Conservation (phyloP, 164 flowering plant species). For the Akebia trifoliata region DNA sequence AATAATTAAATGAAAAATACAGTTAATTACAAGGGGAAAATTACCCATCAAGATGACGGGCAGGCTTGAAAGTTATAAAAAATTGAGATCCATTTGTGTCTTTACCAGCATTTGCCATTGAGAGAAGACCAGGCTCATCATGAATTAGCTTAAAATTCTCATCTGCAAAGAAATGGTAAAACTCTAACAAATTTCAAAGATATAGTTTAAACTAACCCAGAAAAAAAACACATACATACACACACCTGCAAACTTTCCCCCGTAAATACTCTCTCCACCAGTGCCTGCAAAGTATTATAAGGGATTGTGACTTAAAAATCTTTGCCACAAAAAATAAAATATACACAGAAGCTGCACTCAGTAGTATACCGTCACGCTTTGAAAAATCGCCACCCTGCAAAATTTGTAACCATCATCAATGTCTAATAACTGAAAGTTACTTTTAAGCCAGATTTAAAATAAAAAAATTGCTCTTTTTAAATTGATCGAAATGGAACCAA, state of each 20-base stretch:
- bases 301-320: constrained; percentile 4
- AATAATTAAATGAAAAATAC: background rate
- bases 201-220: constrained; percentile 9
- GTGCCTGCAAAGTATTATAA: constrained; percentile 49
- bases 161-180: constrained; percentile 41
- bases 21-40: background rate
- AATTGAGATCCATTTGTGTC: constrained; percentile 80
- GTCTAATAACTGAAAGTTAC: background rate
- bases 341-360: constrained; percentile 23
- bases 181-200: background rate
- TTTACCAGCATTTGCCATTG: constrained; percentile 85
- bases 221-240: background rate
- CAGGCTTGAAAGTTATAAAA: constrained; percentile 61
- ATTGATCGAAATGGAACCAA: no score
- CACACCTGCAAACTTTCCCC: constrained; percentile 77
- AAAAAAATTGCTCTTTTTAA: no score
- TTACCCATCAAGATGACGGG: constrained; percentile 79
- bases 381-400: constrained; percentile 93
- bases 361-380: constrained; percentile 71
- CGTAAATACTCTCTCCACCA: constrained; percentile 90
- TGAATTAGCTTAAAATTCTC: constrained; percentile 72
- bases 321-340: constrained; percentile 17
- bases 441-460: no score
- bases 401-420: constrained; percentile 16
- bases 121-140: constrained; percentile 74